These are phyloP conservation scores for Phytophthora brassicae DNA, from an alignment of 352 stramenopile species.

Conservation along the genomic window DNA sequence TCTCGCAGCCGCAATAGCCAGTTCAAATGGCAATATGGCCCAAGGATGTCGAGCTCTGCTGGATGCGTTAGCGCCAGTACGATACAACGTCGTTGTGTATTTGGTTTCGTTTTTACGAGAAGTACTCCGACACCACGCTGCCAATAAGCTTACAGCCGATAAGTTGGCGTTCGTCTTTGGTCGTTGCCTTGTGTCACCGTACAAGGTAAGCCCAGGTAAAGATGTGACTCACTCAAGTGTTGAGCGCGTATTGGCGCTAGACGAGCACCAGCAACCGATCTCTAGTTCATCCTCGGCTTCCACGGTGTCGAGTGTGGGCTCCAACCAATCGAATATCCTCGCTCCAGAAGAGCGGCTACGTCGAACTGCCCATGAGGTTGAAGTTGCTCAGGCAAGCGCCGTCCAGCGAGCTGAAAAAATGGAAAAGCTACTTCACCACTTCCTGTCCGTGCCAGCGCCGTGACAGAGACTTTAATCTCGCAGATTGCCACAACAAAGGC, in stretches of 20 bases:
- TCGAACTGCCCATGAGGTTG: slow-evolving; percentile 53
- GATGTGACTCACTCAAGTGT: slow-evolving; percentile 9
- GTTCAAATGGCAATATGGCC: slow-evolving; percentile 71
- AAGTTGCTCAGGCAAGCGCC: slow-evolving; percentile 57
- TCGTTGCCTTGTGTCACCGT: slow-evolving; percentile 65
- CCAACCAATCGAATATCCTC: slow-evolving; percentile 34
- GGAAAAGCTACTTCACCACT: slow-evolving; percentile 70
- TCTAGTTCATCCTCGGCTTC: slow-evolving; percentile 43
- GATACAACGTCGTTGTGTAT: slow-evolving; percentile 98
- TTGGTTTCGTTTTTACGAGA: slow-evolving; percentile 96
- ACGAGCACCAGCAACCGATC: slow-evolving; percentile 22
- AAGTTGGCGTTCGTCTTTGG: slow-evolving; percentile 79
- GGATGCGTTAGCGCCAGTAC: slow-evolving; percentile 88
- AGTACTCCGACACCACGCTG: slow-evolving; percentile 72
- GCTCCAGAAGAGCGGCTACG: slow-evolving; percentile 65
- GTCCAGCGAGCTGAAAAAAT: slow-evolving; percentile 65
- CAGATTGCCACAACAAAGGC: too few relatives aligned
- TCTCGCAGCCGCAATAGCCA: slow-evolving; percentile 64
- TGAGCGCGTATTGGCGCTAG: slow-evolving; percentile 20
- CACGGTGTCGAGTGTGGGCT: slow-evolving; percentile 32
- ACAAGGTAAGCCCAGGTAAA: slow-evolving; percentile 27
- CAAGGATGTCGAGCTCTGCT: slow-evolving; percentile 74
- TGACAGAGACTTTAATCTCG: slow-evolving; percentile 30
- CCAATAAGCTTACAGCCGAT: slow-evolving; percentile 72
- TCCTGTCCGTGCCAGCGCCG: slow-evolving; percentile 54